Percentiles rank a stretch among this genome's conserved stretches.
Evolutionary conservation across 108 stramenopile genomes (phyloP).

Genomic region (Chaetoceros tenuissimus): DNA sequence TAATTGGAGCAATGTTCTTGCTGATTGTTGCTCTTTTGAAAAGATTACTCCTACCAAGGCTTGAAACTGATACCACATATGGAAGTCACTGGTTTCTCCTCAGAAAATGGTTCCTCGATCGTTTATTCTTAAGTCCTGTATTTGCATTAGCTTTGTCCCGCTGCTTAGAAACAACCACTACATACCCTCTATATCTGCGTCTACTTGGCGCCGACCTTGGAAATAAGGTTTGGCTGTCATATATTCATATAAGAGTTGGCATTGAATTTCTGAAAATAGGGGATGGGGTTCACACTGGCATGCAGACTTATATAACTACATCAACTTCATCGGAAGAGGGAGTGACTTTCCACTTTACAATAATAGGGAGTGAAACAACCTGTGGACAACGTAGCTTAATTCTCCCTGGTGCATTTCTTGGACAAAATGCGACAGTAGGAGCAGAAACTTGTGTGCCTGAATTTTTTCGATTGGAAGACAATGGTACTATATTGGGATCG

Average conservation of each 20-base stretch:
- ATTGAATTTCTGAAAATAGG: constrained; percentile 6
- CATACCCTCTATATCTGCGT: constrained; percentile 11
- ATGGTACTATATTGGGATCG: constrained; percentile 1
- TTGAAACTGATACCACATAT: constrained; percentile 1
- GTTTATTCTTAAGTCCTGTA: constrained; percentile 8
- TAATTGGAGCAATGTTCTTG: constrained; percentile 3
- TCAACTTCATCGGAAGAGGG: constrained; percentile 2
- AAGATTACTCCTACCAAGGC: constrained; percentile 3
- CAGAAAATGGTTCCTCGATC: constrained; percentile 11
- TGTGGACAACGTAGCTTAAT: constrained; percentile 2
- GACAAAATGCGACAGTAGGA: constrained; percentile 2
- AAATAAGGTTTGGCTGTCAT: constrained; percentile 8
- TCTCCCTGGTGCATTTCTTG: neutral
- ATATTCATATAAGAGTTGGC: constrained; percentile 11
- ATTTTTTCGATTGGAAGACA: neutral
- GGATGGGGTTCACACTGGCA: constrained; percentile 8
- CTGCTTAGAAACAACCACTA: constrained; percentile 8
- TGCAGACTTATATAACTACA: constrained; percentile 11
- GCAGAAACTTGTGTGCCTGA: constrained; percentile 4
- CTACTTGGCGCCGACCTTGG: constrained; percentile 10
- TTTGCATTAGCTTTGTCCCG: neutral
- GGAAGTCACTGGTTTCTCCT: constrained; percentile 3
- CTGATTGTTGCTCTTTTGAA: constrained; percentile 3
- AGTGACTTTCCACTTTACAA: constrained; percentile 4
- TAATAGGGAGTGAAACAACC: neutral